Evolutionary conservation across 1,284 basidiomycete genomes (phyloP), one percentile per base, ranked within the genome.

Genomic region (Cryptococcus sp.): DNA sequence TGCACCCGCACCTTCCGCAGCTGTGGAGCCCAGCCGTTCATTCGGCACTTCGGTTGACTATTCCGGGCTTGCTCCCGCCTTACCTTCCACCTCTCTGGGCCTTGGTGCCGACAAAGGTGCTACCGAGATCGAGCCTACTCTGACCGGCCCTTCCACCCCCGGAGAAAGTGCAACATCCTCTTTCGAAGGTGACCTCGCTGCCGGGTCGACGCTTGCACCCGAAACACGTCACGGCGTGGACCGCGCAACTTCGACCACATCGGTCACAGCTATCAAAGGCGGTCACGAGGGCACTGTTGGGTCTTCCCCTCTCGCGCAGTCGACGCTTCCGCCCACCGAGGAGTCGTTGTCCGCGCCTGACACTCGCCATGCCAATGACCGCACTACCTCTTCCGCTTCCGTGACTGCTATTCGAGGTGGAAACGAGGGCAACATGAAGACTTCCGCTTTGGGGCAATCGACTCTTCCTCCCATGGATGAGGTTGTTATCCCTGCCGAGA

Each of bases 391-490:
- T 35, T 35, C 65, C 3, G 69, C 75, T 0, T 70, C 67, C 38
- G 67, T 74, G 20, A 78, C 74, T 22, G 77, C 77, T 8, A 78
- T 78, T 55, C 62, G 72, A 46, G 65, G 67, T 42, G 77, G 77
- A 3, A 57, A 66, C 47, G 66, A 72, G 44, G 77, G 77, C 11
- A 53, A 64, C 38, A 53, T 25, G 22, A 38, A 47, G 22, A 23
- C n/a, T 31, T 54, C 60, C 41, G 60, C 65, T 31, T 31, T 64
- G 1, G 53, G 56, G 11, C 44, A 46, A 15, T 53, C 51, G 23
- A 51, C 53, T 10, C 54, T 48, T 16, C 50, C 51, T 19, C 47
- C 49, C 27, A 27, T 39, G 17, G 56, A 54, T 20, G 35, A 41
- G 38, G 41, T 50, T 19, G 42, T 47, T 16, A 38, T 50, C 16